These are phyloP conservation scores for Moesziomyces parantarcticus DNA, from an alignment of 1,284 basidiomycete genomes.

Conservation along the genomic window DNA sequence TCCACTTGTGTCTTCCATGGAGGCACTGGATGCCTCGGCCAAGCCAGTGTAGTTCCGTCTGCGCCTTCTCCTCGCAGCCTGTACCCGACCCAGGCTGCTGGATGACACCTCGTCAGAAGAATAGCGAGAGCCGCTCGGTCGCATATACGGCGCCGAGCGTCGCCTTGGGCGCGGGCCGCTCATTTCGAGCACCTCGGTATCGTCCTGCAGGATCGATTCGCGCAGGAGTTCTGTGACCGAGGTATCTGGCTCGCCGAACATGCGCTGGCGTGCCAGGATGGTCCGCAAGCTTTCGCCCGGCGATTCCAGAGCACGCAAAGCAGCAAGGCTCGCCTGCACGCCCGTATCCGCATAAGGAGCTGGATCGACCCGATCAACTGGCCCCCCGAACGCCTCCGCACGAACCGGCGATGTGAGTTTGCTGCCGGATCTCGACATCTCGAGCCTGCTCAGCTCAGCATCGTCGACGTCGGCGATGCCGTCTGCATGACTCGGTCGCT, in stretches of 20 bases:
- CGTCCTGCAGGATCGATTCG: constrained; percentile 5
- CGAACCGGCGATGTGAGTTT: neutral
- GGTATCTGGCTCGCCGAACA: constrained; percentile 28
- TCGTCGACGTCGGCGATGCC: constrained; percentile 6
- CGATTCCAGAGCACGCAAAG: constrained; percentile 38
- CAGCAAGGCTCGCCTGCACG: constrained; percentile 42
- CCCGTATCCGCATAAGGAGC: constrained; percentile 41
- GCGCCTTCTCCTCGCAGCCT: constrained; percentile 7
- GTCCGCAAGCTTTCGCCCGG: constrained; percentile 30
- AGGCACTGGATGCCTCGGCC: constrained; percentile 22
- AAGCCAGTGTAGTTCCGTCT: constrained; percentile 8
- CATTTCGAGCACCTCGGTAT: constrained; percentile 4
- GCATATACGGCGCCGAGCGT: constrained; percentile 25
- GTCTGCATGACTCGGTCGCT: neutral
- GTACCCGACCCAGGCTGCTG: constrained; percentile 14
- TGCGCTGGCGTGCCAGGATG: constrained; percentile 36
- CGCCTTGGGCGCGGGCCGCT: constrained; percentile 27
- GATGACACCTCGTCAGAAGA: constrained; percentile 37
- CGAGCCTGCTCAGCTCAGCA: constrained; percentile 16
- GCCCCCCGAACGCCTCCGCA: neutral
- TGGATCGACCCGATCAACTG: neutral
- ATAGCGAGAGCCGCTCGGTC: neutral
- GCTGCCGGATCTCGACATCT: constrained; percentile 15
- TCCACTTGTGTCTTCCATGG: constrained; percentile 16
- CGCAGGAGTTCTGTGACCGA: constrained; percentile 12